Evolutionary conservation across 2,329 filamentous ascomycete genomes (phyloP).

Genomic region (Botryotinia narcissicola): DNA sequence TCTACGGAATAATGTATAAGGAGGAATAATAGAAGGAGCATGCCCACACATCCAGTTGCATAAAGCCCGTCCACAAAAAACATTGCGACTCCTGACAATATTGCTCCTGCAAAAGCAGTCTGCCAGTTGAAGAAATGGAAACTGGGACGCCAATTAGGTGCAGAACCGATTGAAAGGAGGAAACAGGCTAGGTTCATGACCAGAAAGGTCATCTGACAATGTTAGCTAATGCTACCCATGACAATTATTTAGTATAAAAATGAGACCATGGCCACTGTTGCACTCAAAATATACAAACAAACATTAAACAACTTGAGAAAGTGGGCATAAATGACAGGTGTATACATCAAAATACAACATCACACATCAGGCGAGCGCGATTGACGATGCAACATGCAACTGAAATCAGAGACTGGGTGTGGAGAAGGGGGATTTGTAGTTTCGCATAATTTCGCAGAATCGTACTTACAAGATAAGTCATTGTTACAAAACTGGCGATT

Average conservation of each 20-base stretch:
- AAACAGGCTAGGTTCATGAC: slow-evolving; percentile 88
- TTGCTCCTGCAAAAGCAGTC: slow-evolving; percentile 70
- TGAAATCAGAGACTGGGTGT: background rate
- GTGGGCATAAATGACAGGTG: background rate
- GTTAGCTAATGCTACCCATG: slow-evolving; percentile 10
- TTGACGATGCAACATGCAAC: background rate
- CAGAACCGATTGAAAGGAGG: slow-evolving; percentile 79
- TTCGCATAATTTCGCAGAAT: background rate
- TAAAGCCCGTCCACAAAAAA: slow-evolving; percentile 86
- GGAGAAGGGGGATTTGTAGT: too few species aligned
- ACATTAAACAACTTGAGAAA: background rate
- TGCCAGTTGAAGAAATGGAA: slow-evolving; percentile 90
- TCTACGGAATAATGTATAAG: slow-evolving; percentile 83
- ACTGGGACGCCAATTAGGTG: slow-evolving; percentile 82
- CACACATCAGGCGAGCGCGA: background rate
- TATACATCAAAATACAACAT: background rate
- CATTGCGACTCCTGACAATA: slow-evolving; percentile 80
- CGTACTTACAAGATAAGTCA: slow-evolving; percentile 69
- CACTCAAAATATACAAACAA: background rate
- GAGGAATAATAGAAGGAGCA: slow-evolving; percentile 74
- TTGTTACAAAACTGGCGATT: slow-evolving; percentile 85
- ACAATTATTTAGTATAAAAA: background rate
- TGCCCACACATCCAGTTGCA: slow-evolving; percentile 69
- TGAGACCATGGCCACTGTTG: background rate
- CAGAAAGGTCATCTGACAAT: slow-evolving; percentile 73